phyloP scores from a whole-genome alignment of 2,329 filamentous ascomycete genomes.

The Hymenoscyphus occultus region DNA sequence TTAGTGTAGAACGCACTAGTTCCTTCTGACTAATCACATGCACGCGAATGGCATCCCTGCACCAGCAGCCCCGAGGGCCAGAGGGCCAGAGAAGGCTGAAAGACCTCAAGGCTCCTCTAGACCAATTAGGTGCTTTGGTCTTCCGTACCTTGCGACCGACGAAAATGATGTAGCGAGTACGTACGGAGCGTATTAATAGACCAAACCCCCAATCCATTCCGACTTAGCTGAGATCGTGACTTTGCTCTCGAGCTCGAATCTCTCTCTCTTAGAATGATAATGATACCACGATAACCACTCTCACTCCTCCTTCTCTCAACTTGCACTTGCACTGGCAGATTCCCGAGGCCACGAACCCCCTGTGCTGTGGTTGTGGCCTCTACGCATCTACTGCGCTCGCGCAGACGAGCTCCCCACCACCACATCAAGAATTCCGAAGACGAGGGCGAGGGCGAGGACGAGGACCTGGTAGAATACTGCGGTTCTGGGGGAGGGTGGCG shows the following conservation, averaged over 20 bases:
- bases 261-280: constrained; percentile 30
- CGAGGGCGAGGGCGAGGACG: too few species aligned
- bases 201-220: background rate
- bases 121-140: too few species aligned
- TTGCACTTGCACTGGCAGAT: background rate
- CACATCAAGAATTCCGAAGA: background rate
- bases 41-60: too few species aligned
- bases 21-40: too few species aligned
- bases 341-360: background rate
- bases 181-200: background rate
- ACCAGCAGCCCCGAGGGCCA: too few species aligned
- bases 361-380: background rate
- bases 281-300: constrained; percentile 35
- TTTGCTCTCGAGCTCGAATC: background rate
- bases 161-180: too few species aligned
- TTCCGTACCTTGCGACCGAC: too few species aligned
- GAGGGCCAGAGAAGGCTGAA: too few species aligned
- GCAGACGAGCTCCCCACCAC: background rate
- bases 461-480: constrained; percentile 8
- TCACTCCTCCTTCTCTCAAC: constrained; percentile 14
- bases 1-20: background rate
- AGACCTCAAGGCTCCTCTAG: too few species aligned
- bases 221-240: too few species aligned
- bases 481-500: constrained; percentile 29
- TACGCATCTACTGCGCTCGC: background rate